A percentile compares a stretch with the other conserved stretches of the same genome.
Conservation (phyloP, 2,329 filamentous ascomycete species). For the Botrytis medusae region DNA sequence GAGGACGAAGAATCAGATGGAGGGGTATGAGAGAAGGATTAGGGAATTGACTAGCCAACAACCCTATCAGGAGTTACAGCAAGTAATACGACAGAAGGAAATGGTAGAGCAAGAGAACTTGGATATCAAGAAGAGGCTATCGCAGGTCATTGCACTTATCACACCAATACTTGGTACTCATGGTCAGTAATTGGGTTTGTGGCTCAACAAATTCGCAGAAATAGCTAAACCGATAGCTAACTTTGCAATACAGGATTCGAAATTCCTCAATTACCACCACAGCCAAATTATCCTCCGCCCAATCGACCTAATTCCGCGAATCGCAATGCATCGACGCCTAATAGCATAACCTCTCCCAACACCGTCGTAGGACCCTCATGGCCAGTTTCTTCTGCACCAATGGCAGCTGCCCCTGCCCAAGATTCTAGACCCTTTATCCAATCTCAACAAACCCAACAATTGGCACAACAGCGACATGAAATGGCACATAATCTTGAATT, state of each 20-base stretch:
- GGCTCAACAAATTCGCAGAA: not conserved
- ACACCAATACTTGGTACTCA: constrained; percentile 53
- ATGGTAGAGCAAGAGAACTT: constrained; percentile 75
- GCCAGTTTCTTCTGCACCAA: constrained; percentile 35
- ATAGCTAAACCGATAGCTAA: not conserved
- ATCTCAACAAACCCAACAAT: constrained; percentile 39
- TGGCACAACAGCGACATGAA: constrained; percentile 49
- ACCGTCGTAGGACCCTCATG: constrained; percentile 36
- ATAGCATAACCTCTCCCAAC: constrained; percentile 44
- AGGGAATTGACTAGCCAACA: constrained; percentile 73
- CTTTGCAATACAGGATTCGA: constrained; percentile 27
- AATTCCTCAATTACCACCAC: constrained; percentile 28
- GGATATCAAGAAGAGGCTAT: constrained; percentile 69
- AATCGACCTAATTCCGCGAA: constrained; percentile 37
- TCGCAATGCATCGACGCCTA: constrained; percentile 44
- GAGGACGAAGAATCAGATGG: constrained; percentile 84
- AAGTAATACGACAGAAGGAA: constrained; percentile 73
- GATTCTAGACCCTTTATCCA: constrained; percentile 30
- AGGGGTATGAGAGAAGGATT: constrained; percentile 72
- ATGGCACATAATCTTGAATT: constrained; percentile 58
- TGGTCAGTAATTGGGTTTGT: constrained; percentile 32
- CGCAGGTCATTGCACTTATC: constrained; percentile 62
- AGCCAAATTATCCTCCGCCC: constrained; percentile 31
- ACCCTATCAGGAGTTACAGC: constrained; percentile 80
- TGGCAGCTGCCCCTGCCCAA: constrained; percentile 34